Evolutionary conservation across 2,329 filamentous ascomycete species (phyloP).

Genomic region (Neonectria ditissima): DNA sequence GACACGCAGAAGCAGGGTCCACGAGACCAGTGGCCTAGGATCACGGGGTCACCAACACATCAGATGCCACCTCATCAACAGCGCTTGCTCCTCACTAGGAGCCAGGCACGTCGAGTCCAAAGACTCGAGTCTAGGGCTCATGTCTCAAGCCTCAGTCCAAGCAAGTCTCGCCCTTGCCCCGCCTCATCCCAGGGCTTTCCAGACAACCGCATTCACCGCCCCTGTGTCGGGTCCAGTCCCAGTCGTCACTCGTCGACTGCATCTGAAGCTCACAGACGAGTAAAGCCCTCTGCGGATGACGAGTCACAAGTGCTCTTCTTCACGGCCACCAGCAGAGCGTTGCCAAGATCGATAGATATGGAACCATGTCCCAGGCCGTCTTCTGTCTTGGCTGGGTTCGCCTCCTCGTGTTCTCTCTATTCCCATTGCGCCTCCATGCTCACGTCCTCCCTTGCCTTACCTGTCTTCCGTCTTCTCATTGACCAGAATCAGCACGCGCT

Average conservation of each 20-base stretch:
- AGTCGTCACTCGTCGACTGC: slow-evolving; percentile 1
- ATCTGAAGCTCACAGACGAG: neutral
- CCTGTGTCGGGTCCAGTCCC: slow-evolving; percentile 5
- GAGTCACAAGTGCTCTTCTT: neutral
- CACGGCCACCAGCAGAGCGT: neutral
- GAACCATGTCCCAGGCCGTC: neutral
- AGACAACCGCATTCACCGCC: slow-evolving; percentile 10
- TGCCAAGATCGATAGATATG: slow-evolving; percentile 5
- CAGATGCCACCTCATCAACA: slow-evolving; percentile 20
- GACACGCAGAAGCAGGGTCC: slow-evolving; percentile 10
- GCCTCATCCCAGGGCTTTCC: slow-evolving; percentile 1
- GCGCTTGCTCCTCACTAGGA: neutral
- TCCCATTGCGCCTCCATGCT: neutral
- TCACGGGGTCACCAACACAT: slow-evolving; percentile 18
- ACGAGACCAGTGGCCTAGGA: slow-evolving; percentile 15
- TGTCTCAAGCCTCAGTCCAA: slow-evolving; percentile 2
- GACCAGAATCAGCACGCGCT: neutral
- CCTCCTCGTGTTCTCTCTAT: neutral
- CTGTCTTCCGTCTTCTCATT: neutral
- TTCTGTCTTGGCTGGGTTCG: neutral
- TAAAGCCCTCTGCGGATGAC: neutral
- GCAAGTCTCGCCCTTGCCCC: slow-evolving; percentile 11
- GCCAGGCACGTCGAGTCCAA: neutral
- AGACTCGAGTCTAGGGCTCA: slow-evolving; percentile 7
- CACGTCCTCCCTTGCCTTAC: slow-evolving; percentile 7